Conservation (phyloP, 2,329 filamentous ascomycete species). For the Cucurbitaria berberidis region DNA sequence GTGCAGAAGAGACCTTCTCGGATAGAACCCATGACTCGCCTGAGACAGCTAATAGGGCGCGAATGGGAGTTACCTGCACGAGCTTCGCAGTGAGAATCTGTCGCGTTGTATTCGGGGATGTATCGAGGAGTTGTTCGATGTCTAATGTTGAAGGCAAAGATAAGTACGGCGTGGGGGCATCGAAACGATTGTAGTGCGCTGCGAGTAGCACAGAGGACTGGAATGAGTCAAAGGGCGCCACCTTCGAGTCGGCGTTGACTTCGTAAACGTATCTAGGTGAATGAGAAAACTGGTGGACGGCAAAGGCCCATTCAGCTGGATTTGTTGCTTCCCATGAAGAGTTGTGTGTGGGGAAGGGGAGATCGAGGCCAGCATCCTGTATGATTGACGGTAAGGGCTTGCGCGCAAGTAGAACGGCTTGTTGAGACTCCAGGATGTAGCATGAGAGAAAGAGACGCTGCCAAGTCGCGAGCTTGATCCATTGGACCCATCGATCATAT, state of each 20-base stretch:
- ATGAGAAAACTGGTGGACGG: slow-evolving; percentile 25
- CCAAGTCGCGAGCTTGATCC: slow-evolving; percentile 39
- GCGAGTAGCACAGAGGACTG: slow-evolving; percentile 49
- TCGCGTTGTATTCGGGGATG: slow-evolving; percentile 29
- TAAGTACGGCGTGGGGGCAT: slow-evolving; percentile 19
- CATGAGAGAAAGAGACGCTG: slow-evolving; percentile 51
- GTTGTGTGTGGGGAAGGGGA: slow-evolving; percentile 47
- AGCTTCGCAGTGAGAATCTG: slow-evolving; percentile 48
- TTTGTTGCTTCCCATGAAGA: slow-evolving; percentile 47
- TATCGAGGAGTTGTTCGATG: slow-evolving; percentile 35
- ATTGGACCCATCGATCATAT: slow-evolving; percentile 39
- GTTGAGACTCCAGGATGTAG: slow-evolving; percentile 52
- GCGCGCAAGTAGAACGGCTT: slow-evolving; percentile 40
- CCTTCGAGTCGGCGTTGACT: slow-evolving; percentile 16
- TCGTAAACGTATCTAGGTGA: slow-evolving; percentile 35
- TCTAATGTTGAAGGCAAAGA: slow-evolving; percentile 11
- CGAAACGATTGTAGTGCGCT: slow-evolving; percentile 36
- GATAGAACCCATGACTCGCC: slow-evolving; percentile 56
- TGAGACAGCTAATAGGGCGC: slow-evolving; percentile 51
- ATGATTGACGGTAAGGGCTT: slow-evolving; percentile 24
- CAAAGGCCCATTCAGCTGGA: slow-evolving; percentile 29
- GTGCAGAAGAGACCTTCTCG: slow-evolving; percentile 47
- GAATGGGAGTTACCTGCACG: slow-evolving; percentile 47
- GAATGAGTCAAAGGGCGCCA: slow-evolving; percentile 37
- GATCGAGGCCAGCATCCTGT: slow-evolving; percentile 32